Base-by-base conservation (phyloP, 225 moss, liverwort and hornwort genomes). In the Marchantia paleacea region DNA sequence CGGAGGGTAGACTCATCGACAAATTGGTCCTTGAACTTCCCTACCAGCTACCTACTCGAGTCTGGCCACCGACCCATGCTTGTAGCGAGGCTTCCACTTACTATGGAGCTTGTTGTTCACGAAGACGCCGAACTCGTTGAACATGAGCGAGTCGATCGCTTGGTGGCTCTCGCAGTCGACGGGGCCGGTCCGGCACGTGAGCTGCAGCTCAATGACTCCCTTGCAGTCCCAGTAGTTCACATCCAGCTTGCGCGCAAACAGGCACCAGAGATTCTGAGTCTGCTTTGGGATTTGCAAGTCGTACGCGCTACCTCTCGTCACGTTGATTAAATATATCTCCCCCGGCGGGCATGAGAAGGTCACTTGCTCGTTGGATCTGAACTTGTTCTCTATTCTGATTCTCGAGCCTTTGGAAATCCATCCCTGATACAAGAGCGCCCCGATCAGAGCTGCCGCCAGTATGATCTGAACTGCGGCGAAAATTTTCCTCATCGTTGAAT, bases 181-280 rank as follows among this genome's bases (percentile, higher is more conserved):
- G 14, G 69, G 79, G 29, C 79, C 79, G 4, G 79, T 79, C 51
- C 69, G 69, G 69, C 79, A 79, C 10, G 69, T 79, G 24, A 79
- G 69, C 51, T 79, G 79, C 18, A 79, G 69, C 79, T 79, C 68
- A 24, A 79, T 69, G 13, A 79, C 53, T 29, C 79, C 79, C 79
- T 79, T 79, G 79, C 68, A 70, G 39, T 70, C 69, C 69, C 69
- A 70, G 31, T 70, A 70, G 13, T 30, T 30, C 29, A 22, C 15
- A 47, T 70, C 69, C 13, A 70, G 20, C 20, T 70, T 70, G 69
- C 69, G 69, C 69, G 69, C 31, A 52, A 79, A 79, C 55, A 79
- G 22, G 79, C 79, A 79, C 79, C 79, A 70, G 19, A 79, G 26
- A 79, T 79, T 79, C 28, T 69, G 79, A 53, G 79, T 54, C 54